A percentile compares a stretch with the other conserved stretches of the same genome.
These are phyloP conservation scores for Apiotrichum montevideense DNA, from an alignment of 1,284 basidiomycete genomes.

Conservation along the genomic window DNA sequence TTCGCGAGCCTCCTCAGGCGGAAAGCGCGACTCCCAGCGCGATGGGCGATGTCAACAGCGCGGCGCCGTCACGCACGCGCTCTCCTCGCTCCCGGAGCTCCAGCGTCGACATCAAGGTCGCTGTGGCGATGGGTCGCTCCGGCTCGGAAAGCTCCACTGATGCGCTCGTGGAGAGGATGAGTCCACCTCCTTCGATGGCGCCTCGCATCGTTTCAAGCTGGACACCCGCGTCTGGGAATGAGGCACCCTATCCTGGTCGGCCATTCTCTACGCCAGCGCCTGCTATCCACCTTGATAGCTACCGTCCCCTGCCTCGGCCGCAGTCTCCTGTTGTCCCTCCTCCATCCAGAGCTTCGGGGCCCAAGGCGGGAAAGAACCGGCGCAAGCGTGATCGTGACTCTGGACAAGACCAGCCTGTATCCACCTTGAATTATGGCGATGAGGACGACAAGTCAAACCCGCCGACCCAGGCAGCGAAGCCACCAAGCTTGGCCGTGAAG, in stretches of 20 bases:
- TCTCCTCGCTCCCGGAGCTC: slow-evolving; percentile 6
- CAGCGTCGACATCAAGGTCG: slow-evolving; percentile 25
- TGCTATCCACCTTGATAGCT: slow-evolving; percentile 4
- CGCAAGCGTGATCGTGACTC: slow-evolving; percentile 9
- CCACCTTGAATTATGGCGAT: slow-evolving; percentile 22
- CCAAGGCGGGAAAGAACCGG: not conserved
- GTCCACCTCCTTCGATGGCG: not conserved
- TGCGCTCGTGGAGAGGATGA: slow-evolving; percentile 20
- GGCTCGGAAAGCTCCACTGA: slow-evolving; percentile 26
- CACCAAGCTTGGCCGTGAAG: too few species aligned
- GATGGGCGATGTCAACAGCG: not conserved
- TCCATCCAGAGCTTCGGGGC: not conserved
- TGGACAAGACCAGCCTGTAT: not conserved
- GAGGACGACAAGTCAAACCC: not conserved
- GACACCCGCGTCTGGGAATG: not conserved
- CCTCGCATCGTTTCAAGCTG: slow-evolving; percentile 10
- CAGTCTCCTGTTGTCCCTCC: not conserved
- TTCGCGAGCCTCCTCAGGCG: slow-evolving; percentile 8
- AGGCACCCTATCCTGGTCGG: not conserved
- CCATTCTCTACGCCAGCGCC: not conserved
- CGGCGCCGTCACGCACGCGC: not conserved
- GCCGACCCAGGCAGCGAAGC: too few species aligned
- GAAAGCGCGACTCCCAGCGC: slow-evolving; percentile 10
- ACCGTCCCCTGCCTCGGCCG: not conserved
- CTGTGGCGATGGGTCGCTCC: slow-evolving; percentile 9